A percentile compares a stretch with the other conserved stretches of the same genome.
Evolutionary conservation across 2,329 filamentous ascomycete genomes (phyloP).

Genomic region (Akanthomyces lecanii): DNA sequence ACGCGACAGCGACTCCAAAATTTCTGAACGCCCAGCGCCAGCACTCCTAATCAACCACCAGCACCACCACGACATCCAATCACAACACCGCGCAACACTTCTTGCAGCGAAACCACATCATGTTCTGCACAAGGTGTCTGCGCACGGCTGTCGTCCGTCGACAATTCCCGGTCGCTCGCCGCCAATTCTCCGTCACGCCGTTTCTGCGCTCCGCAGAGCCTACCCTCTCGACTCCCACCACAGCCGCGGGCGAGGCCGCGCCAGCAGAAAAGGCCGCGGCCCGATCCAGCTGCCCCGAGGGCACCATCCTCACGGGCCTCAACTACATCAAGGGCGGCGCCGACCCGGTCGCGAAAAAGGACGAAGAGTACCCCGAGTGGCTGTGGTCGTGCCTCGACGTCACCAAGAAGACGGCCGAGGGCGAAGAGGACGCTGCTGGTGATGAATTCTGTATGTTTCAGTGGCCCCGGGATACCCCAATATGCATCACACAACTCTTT

Average conservation of each 20-base stretch:
- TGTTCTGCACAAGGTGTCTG: conserved; percentile 47
- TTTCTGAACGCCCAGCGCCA: conserved; percentile 5
- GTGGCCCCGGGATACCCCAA: neutral
- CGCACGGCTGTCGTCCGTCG: conserved; percentile 36
- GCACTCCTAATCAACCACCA: conserved; percentile 7
- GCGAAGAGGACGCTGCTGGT: conserved; percentile 53
- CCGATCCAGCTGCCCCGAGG: conserved; percentile 56
- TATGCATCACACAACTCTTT: neutral
- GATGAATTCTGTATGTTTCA: conserved; percentile 72
- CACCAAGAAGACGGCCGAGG: conserved; percentile 48
- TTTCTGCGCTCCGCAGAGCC: conserved; percentile 35
- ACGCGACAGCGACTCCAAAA: conserved; percentile 27
- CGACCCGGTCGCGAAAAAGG: conserved; percentile 69
- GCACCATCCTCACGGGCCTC: conserved; percentile 67
- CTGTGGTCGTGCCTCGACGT: conserved; percentile 69
- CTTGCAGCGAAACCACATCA: conserved; percentile 19
- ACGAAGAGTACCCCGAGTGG: conserved; percentile 77
- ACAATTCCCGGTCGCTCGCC: conserved; percentile 30
- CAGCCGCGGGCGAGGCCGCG: conserved; percentile 28
- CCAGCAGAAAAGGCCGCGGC: conserved; percentile 25
- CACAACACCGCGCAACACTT: conserved; percentile 19
- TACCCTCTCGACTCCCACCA: conserved; percentile 33
- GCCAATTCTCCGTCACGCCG: conserved; percentile 39
- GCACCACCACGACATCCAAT: conserved; percentile 23
- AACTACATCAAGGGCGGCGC: conserved; percentile 71